Conservation (phyloP, 345 rosid species). For the Salix exigua region DNA sequence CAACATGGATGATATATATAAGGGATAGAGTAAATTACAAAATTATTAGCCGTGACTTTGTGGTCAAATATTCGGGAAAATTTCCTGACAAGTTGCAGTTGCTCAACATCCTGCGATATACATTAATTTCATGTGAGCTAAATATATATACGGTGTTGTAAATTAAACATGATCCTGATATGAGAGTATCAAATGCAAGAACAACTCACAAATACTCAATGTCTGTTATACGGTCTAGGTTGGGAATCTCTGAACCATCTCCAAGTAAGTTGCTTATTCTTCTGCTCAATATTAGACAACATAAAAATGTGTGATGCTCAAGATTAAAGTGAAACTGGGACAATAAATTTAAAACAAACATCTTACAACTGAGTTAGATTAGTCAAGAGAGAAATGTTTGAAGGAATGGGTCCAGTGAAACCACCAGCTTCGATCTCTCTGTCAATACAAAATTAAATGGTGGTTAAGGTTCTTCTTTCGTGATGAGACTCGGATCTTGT, state of each 20-base stretch:
- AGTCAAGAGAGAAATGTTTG: not conserved
- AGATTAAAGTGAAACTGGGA: not conserved
- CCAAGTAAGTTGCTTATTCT: slow-evolving; percentile 16
- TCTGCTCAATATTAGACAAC: not conserved
- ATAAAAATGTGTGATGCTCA: not conserved
- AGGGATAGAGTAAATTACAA: slow-evolving; percentile 1
- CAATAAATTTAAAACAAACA: not conserved
- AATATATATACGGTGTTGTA: not conserved
- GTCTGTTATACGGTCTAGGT: not conserved
- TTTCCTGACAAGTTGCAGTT: slow-evolving; percentile 15
- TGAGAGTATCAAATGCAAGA: not conserved
- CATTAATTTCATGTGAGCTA: not conserved
- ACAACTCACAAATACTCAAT: slow-evolving; percentile 2
- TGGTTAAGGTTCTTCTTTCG: not conserved
- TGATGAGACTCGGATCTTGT: not conserved
- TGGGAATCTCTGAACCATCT: slow-evolving; percentile 6
- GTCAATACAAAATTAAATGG: not conserved
- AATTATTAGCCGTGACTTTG: not conserved
- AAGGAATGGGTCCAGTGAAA: slow-evolving; percentile 20
- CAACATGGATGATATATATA: too few species aligned
- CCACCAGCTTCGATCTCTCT: slow-evolving; percentile 18
- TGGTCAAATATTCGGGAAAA: not conserved
- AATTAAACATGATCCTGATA: not conserved
- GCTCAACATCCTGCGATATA: slow-evolving; percentile 12
- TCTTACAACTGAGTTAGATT: slow-evolving; percentile 9